Base-by-base conservation (phyloP, 768 basidiomycete species). In the Mycena sanguinolenta region DNA sequence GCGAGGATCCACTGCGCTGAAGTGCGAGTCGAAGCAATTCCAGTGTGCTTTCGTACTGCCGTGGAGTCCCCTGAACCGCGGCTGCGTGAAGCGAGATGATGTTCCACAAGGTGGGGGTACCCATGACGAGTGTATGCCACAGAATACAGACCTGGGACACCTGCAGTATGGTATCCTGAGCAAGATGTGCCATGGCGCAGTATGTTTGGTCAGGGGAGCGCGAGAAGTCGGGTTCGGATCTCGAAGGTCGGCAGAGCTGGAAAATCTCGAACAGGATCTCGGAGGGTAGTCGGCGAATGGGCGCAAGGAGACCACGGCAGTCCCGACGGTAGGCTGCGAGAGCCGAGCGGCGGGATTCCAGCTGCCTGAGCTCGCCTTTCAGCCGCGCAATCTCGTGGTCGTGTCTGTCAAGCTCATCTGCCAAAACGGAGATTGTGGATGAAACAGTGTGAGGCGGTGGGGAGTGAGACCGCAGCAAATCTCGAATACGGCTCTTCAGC, bases 91-190 rank as follows among this genome's bases (percentile, higher is more conserved):
- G 62, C 9, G 28, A 19, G 16, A 63, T 38, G 14, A 27, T 54
- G 36, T 14, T 46, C 62, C 62, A 63, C 27, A 63, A 17, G 10
- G 62, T 16, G 17, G 62, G 62, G 50, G 62, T 63, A 23, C 38
- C 25, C 52, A 63, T 0, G 21, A 36, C 52, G 25, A 63, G 39
- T 8, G 10, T 38, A n/a, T 63, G 62, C 62, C 50, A 63, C 23
- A 36, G 50, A 0, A 46, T 17, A 13, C 62, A 63, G 14, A 63
- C 52, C 16, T 54, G 62, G 16, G 62, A 63, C 1, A 42, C 17
- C 4, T 3, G 23, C 9, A 63, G 34, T 10, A 63, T 32, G 9
- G 34, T 12, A 25, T 5, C 9, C 3, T 63, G 49, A 17, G 62
- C 62, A 28, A 63, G 53, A 9, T 36, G 23, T 17, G 21, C 1